A percentile compares a stretch with the other conserved stretches of the same genome.
Evolutionary conservation across 2,329 filamentous ascomycete genomes (phyloP).

Genomic region (Rhinocladiella similis): DNA sequence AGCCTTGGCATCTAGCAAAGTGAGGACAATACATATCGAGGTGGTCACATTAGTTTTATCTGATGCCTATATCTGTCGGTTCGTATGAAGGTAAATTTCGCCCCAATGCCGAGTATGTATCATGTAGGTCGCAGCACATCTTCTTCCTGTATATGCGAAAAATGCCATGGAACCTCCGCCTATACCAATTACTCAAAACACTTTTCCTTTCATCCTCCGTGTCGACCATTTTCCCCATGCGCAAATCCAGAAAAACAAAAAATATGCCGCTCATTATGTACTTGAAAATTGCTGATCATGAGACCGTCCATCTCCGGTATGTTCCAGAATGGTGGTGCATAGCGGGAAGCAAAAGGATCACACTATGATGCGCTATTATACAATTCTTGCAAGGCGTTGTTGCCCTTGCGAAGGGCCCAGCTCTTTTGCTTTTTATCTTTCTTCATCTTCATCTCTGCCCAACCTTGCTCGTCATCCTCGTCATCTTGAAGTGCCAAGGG

Average conservation of each 20-base stretch:
- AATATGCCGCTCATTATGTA: conserved; percentile 17
- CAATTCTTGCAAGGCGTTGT: conserved; percentile 28
- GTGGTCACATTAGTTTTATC: too few species aligned
- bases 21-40: too few species aligned
- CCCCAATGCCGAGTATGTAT: neutral
- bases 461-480: conserved; percentile 51
- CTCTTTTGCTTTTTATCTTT: conserved; percentile 50
- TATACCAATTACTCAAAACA: conserved; percentile 12
- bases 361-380: conserved; percentile 24
- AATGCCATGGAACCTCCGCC: neutral
- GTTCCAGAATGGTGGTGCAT: neutral
- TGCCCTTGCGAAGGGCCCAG: conserved; percentile 46
- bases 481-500: conserved; percentile 37
- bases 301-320: neutral
- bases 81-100: too few species aligned
- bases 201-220: conserved; percentile 2
- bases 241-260: neutral
- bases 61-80: too few species aligned
- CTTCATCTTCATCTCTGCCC: conserved; percentile 53
- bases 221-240: neutral
- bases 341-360: neutral
- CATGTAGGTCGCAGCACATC: neutral
- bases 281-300: conserved; percentile 1
- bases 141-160: neutral
- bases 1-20: neutral